phyloP scores from a whole-genome alignment of 768 basidiomycete genomes.

The Lenzites betulinus region DNA sequence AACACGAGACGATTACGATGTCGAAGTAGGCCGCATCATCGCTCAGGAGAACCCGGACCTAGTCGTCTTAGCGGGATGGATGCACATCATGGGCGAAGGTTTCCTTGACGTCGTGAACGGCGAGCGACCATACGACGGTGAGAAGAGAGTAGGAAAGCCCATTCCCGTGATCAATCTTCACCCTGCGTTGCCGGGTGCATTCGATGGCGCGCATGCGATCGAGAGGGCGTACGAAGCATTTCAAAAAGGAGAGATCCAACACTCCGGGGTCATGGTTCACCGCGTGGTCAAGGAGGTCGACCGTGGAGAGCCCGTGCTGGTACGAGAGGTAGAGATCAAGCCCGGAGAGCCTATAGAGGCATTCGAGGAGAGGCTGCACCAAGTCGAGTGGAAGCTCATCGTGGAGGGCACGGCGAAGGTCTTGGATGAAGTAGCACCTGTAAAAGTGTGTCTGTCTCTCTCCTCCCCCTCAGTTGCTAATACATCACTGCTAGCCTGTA shows the following conservation, averaged over 20 bases:
- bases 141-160: constrained; percentile 33
- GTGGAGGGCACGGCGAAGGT: constrained; percentile 81
- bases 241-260: constrained; percentile 73
- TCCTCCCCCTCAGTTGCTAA: background rate
- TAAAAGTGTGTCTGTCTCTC: constrained; percentile 1
- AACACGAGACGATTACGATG: constrained; percentile 84
- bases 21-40: constrained; percentile 72
- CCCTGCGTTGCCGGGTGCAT: constrained; percentile 94
- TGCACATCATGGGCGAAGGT: constrained; percentile 88
- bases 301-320: constrained; percentile 83
- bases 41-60: constrained; percentile 70
- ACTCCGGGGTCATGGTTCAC: constrained; percentile 92
- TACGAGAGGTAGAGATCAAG: constrained; percentile 72
- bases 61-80: constrained; percentile 97
- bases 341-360: constrained; percentile 71
- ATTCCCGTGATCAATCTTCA: constrained; percentile 96
- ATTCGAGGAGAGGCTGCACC: constrained; percentile 79
- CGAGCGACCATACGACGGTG: constrained; percentile 36
- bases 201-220: constrained; percentile 93
- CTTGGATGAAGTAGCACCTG: constrained; percentile 52
- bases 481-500: constrained; percentile 1
- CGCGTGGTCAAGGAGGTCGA: constrained; percentile 93
- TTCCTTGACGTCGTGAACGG: constrained; percentile 74
- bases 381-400: constrained; percentile 86
- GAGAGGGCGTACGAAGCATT: constrained; percentile 89